Evolutionary conservation across 108 stramenopile species (phyloP).

Genomic region (Poteriospumella lacustris): DNA sequence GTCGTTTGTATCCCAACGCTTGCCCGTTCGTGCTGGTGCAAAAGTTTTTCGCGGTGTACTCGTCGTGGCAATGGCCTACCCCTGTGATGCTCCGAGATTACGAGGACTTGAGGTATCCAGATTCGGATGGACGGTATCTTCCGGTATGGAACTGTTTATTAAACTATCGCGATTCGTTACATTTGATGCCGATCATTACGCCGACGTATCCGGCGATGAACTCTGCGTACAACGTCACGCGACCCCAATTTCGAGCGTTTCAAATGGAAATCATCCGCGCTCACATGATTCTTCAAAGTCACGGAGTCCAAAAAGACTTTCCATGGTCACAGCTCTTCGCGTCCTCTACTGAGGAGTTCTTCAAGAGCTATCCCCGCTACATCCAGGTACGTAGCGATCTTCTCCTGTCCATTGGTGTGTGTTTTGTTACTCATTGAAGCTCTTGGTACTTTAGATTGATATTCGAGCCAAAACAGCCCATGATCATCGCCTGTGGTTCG

Average conservation of each 20-base stretch:
- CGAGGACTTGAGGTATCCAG: neutral
- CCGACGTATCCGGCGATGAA: slow-evolving; percentile 27
- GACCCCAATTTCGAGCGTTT: slow-evolving; percentile 17
- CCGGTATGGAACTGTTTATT: slow-evolving; percentile 3
- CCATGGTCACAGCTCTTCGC: slow-evolving; percentile 18
- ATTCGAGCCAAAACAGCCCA: neutral
- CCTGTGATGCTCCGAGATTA: neutral
- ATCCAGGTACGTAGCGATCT: neutral
- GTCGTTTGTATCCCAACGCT: neutral
- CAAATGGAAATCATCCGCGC: slow-evolving; percentile 9
- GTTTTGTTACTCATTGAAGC: neutral
- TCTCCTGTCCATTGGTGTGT: neutral
- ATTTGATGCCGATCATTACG: slow-evolving; percentile 30
- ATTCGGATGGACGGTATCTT: slow-evolving; percentile 1
- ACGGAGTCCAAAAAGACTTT: neutral
- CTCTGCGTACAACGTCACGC: slow-evolving; percentile 17
- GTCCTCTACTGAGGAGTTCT: slow-evolving; percentile 16
- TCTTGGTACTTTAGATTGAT: slow-evolving; percentile 9
- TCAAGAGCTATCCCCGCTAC: slow-evolving; percentile 9
- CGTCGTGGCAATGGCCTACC: slow-evolving; percentile 15
- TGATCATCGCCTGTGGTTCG: slow-evolving; percentile 28
- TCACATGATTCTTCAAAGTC: neutral
- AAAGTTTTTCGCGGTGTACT: slow-evolving; percentile 1
- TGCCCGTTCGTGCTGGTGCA: neutral
- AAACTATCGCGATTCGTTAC: neutral